phyloP scores from a whole-genome alignment of 176 grass and related monocot genomes.

The Avena eriantha region DNA sequence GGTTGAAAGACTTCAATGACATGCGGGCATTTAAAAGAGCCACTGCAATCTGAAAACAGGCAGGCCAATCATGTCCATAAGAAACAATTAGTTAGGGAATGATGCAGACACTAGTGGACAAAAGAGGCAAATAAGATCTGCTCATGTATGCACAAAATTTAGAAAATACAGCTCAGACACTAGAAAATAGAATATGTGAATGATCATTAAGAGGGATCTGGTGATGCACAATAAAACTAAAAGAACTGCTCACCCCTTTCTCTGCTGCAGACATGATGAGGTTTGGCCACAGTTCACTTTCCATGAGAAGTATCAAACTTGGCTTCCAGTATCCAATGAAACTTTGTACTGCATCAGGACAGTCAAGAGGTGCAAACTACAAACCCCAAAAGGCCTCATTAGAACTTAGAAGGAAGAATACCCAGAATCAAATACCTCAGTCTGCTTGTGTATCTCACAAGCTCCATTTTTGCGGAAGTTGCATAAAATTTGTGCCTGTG shows the following conservation, averaged over 20 bases:
- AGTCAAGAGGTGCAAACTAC: constrained; percentile 92
- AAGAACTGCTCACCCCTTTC: constrained; percentile 61
- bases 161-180: constrained; percentile 10
- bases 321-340: constrained; percentile 89
- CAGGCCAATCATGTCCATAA: constrained; percentile 17
- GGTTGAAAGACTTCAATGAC: constrained; percentile 81
- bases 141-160: background rate
- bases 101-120: constrained; percentile 1
- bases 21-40: constrained; percentile 90
- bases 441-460: background rate
- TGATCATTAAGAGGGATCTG: constrained; percentile 18
- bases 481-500: background rate
- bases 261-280: constrained; percentile 80
- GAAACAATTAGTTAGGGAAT: constrained; percentile 7
- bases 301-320: constrained; percentile 76
- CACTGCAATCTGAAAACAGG: constrained; percentile 72
- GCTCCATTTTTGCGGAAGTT: background rate
- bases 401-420: background rate
- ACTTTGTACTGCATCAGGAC: constrained; percentile 57
- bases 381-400: background rate
- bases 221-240: constrained; percentile 26
- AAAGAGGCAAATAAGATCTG: constrained; percentile 16
- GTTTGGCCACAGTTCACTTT: constrained; percentile 97
- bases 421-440: background rate
- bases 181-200: constrained; percentile 29